These are phyloP conservation scores for Penicillium bovifimosum DNA, from an alignment of 495 filamentous ascomycete genomes.

Conservation along the genomic window DNA sequence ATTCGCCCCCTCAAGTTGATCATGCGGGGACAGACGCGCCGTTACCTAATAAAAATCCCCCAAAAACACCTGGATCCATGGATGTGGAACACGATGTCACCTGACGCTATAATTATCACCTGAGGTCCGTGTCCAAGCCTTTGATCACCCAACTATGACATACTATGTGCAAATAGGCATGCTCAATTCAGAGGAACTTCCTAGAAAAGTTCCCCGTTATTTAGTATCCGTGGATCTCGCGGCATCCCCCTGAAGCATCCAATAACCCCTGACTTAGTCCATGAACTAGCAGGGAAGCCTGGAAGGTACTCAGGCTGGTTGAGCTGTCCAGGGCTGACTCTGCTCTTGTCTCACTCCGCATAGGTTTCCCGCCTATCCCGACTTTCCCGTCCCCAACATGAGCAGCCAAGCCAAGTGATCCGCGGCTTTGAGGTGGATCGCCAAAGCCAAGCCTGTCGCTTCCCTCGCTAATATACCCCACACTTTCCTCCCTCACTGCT, in stretches of 20 bases:
- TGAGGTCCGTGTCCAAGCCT: background rate
- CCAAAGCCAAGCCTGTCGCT: slow-evolving; percentile 3
- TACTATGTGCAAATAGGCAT: background rate
- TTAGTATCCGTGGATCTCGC: background rate
- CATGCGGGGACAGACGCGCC: slow-evolving; percentile 20
- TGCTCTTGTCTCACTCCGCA: background rate
- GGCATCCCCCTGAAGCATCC: background rate
- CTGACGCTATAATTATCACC: slow-evolving; percentile 9
- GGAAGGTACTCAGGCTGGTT: background rate
- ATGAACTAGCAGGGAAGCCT: no score
- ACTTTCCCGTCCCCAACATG: background rate
- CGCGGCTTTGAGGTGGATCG: background rate
- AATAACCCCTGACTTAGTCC: background rate
- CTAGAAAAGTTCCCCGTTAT: background rate
- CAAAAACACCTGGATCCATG: background rate
- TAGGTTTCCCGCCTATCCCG: background rate
- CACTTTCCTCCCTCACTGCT: background rate
- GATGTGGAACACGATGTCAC: slow-evolving; percentile 7
- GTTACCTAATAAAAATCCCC: slow-evolving; percentile 25
- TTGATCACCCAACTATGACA: background rate
- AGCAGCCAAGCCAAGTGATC: slow-evolving; percentile 1
- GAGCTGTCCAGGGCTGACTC: background rate
- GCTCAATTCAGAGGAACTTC: no score
- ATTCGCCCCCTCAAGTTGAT: slow-evolving; percentile 14
- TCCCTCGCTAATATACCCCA: background rate